Percentiles rank a stretch among this genome's conserved stretches.
phyloP scores from a whole-genome alignment of 2,329 filamentous ascomycete genomes.

The Colletotrichum siamense region DNA sequence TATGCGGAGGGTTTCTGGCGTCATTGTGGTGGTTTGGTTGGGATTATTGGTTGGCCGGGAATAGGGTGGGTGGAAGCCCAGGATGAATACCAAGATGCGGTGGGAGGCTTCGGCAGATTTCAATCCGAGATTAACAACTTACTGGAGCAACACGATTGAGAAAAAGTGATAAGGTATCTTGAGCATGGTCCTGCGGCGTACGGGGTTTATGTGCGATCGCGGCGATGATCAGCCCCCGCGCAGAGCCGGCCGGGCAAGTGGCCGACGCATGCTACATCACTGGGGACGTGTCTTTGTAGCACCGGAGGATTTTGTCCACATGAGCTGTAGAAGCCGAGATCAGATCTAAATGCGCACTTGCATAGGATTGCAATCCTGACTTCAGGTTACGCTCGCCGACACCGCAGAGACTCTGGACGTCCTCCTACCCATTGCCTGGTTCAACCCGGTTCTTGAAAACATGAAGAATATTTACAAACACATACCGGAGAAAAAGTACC shows the following conservation, averaged over 20 bases:
- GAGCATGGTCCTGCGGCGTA: neutral
- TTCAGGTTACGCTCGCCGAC: accelerated
- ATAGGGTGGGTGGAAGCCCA: accelerated
- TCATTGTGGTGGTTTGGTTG: neutral
- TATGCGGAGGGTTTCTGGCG: neutral
- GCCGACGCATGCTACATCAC: neutral
- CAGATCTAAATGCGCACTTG: accelerated
- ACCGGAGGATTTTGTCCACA: neutral
- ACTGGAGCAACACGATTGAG: accelerated
- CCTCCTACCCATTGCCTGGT: neutral
- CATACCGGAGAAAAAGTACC: accelerated
- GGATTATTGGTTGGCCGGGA: accelerated
- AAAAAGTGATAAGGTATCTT: neutral
- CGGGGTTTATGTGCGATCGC: neutral
- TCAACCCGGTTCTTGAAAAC: neutral
- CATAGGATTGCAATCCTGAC: accelerated
- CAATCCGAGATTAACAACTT: neutral
- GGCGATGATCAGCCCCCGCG: neutral
- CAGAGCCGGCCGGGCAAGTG: neutral
- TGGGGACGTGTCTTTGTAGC: accelerated
- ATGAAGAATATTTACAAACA: neutral
- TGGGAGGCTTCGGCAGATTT: neutral
- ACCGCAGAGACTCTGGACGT: neutral
- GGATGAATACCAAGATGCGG: accelerated
- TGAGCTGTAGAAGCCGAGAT: neutral